Conservation (phyloP, 108 stramenopile species). For the Nannochloropsis salina region DNA sequence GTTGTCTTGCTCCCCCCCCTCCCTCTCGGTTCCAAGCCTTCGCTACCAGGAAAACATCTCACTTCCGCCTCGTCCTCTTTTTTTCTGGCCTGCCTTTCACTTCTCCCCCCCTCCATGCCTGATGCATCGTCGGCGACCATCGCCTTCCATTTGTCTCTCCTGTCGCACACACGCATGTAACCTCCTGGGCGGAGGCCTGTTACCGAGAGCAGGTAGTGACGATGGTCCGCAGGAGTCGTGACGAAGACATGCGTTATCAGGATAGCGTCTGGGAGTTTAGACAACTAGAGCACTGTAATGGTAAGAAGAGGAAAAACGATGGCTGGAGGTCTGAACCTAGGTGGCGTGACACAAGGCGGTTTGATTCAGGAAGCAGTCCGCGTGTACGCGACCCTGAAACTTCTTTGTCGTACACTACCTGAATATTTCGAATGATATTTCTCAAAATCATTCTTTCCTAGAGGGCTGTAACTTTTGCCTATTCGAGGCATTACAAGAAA, state of each 20-base stretch:
- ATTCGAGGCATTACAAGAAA: too few relatives aligned
- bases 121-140: not conserved
- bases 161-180: constrained; percentile 36
- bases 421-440: too few relatives aligned
- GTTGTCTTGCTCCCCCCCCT: not conserved
- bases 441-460: too few relatives aligned
- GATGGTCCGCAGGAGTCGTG: constrained; percentile 24
- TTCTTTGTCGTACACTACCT: too few relatives aligned
- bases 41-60: not conserved
- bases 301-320: not conserved
- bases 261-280: not conserved
- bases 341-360: not conserved
- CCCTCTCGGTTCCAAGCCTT: not conserved
- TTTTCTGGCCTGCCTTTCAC: not conserved
- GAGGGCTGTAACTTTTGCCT: too few relatives aligned
- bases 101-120: not conserved
- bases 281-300: not conserved
- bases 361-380: too few relatives aligned
- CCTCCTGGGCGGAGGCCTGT: constrained; percentile 38
- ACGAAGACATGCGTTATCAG: not conserved
- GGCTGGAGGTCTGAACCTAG: not conserved
- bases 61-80: constrained; percentile 23
- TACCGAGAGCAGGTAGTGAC: constrained; percentile 38
- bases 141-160: constrained; percentile 22
- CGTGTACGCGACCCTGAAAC: too few relatives aligned